Evolutionary conservation across 768 basidiomycete species (phyloP), one percentile per base, ranked within the genome.

Genomic region (Boletus bicolor): DNA sequence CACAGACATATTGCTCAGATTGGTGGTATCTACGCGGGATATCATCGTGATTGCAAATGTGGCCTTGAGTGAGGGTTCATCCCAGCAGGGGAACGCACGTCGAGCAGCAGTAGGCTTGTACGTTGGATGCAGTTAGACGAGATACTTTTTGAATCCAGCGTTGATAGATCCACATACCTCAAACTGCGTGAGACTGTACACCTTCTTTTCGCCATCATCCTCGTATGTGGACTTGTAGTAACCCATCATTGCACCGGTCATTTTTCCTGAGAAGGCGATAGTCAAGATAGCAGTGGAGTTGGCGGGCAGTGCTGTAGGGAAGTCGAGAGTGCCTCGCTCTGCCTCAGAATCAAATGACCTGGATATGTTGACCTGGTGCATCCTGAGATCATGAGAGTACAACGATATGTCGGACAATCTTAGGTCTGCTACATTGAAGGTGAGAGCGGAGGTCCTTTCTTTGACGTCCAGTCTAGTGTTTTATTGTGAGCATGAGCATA

Each of bases 51-150:
- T 75, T 0, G 80, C 65, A 67, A 87, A 91, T 3, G 87, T 93
- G 0, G 93, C 88, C 71, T 98, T 98, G 62, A 95, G 77, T 37
- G 83, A 78, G 15, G 95, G 96, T 67, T 97, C 94, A 67, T 97
- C 95, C 91, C 91, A 96, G 75, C 87, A 91, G 28, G 91, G 91
- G 70, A 92, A 90, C 7, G 87, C 83, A 41, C 83, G 80, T 48
- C 94, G 78, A 9, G 95, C 94, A 56, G 86, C 86, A 39, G 91
- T 96, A 38, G 94, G 86, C 87, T 96, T 60, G 15, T 38, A 35
- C 9, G 10, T 38, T 38, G 34, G 17, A 51, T 49, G 15, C 30
- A 44, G 44, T 48, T 48, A 57, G 53, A 52, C 44, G 11, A 57
- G 21, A 38, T 9, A 11, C 10, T 37, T 6, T 7, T 44, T 36